Base-by-base conservation (phyloP, 306 rosid genomes). In the Sicyos edulis region DNA sequence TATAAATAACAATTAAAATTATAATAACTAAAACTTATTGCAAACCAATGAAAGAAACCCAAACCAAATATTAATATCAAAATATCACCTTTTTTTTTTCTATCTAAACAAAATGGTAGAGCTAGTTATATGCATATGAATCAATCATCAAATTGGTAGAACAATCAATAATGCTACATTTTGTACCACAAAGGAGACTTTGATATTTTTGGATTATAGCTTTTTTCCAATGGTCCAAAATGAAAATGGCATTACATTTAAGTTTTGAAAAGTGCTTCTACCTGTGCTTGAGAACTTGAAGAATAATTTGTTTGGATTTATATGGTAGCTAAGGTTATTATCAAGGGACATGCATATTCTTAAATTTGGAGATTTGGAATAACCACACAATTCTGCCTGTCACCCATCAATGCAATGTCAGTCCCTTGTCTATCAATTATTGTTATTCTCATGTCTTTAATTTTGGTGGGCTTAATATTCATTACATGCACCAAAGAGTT, bases 381-480 rank as follows among this genome's bases (percentile, higher is more conserved):
- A 21, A 47, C 72, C 72, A 47, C 72, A 22, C 40, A 67, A 67
- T 67, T 67, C 56, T 47, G n/a, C 19, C 55, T 21, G 20, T 21
- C 72, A 47, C 68, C 49, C 42, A 67, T 67, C 42, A 67, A 21
- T 21, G 54, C 40, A 67, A 67, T 47, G n/a, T 17, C 56, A 47
- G 19, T 67, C 14, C 17, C 50, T 55, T 19, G 24, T 49, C 1
- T 15, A 13, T 47, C 42, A 45, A 67, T 47, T 67, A 45, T 67
- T 67, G 56, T 67, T 42, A 45, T 66, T 66, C 72, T 45, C 32
- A 66, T 19, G 11, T 13, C 55, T 45, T 66, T 66, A 20, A 45
- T 20, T 66, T 22, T 67, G 40, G 72, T 67, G 55, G 72, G 42
- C 72, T 67, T 67, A 47, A 20, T 67, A 44, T 67, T 67, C 72